Percentiles rank a stretch among this genome's conserved stretches.
These are phyloP conservation scores for Sarocladium oryzae DNA, from an alignment of 2,329 filamentous ascomycete genomes.

Conservation along the genomic window DNA sequence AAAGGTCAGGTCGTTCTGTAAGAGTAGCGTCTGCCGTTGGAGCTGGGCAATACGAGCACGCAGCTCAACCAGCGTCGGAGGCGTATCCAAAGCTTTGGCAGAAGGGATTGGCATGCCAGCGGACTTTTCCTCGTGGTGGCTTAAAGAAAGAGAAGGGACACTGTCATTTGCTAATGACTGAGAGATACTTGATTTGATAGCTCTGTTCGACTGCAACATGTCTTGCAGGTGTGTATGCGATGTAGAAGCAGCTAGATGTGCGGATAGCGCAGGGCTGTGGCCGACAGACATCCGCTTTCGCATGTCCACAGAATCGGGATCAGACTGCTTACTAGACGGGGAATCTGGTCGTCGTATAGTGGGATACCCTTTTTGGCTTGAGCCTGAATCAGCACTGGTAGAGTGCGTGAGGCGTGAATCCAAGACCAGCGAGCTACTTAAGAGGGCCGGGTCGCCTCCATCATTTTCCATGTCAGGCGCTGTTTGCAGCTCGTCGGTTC, in stretches of 20 bases:
- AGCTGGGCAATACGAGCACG: constrained; percentile 46
- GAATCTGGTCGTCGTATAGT: constrained; percentile 30
- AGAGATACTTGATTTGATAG: constrained; percentile 47
- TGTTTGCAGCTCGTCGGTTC: constrained; percentile 18
- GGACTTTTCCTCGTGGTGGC: constrained; percentile 40
- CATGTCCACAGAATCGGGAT: constrained; percentile 38
- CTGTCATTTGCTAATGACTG: constrained; percentile 53
- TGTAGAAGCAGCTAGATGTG: constrained; percentile 38
- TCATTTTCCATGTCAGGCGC: constrained; percentile 25
- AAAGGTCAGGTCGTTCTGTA: constrained; percentile 77
- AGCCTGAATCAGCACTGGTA: constrained; percentile 38
- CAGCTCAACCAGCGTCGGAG: constrained; percentile 23
- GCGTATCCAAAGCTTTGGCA: constrained; percentile 13
- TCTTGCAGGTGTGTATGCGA: constrained; percentile 54
- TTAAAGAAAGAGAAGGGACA: constrained; percentile 45
- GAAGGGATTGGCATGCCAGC: constrained; percentile 1
- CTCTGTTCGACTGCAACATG: constrained; percentile 54
- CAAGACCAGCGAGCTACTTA: constrained; percentile 30
- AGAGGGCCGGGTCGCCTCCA: constrained; percentile 31
- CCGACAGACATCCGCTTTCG: constrained; percentile 15
- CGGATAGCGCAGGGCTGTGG: constrained; percentile 27
- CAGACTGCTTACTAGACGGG: constrained; percentile 45
- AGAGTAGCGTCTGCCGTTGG: constrained; percentile 65
- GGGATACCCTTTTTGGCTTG: constrained; percentile 19
- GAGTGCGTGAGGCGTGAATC: constrained; percentile 46